Conservation (phyloP, 192 early-diverging fungal genomes). For the Coemansia sp. region DNA sequence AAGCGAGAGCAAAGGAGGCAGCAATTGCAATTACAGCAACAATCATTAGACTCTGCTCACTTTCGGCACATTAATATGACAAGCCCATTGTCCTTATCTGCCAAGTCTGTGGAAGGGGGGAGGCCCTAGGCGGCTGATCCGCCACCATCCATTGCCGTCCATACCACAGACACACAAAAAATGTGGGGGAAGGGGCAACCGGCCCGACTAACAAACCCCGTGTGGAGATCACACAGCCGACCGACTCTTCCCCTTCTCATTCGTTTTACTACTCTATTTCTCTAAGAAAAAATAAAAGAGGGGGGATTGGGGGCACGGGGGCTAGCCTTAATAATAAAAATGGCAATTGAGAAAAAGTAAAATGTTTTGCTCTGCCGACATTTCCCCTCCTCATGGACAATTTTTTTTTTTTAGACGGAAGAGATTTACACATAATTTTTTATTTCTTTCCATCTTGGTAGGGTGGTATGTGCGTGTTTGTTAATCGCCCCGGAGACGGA, state of each 20-base stretch:
- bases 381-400: background rate
- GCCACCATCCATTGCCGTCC: conserved; percentile 7
- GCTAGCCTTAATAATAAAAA: background rate
- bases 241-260: background rate
- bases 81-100: background rate
- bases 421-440: background rate
- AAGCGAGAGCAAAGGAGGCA: background rate
- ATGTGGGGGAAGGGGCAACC: background rate
- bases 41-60: conserved; percentile 24
- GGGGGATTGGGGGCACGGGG: background rate
- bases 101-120: conserved; percentile 1
- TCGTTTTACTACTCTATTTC: background rate
- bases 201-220: background rate
- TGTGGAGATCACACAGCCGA: background rate
- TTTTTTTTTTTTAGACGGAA: background rate
- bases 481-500: background rate
- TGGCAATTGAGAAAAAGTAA: background rate
- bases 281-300: background rate
- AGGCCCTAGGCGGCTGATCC: conserved; percentile 5
- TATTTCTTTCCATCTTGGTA: background rate
- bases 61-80: conserved; percentile 6
- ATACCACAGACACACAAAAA: background rate
- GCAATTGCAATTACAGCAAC: conserved; percentile 61
- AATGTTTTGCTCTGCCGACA: background rate
- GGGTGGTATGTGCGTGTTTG: background rate